Conservation (phyloP, 2,329 filamentous ascomycete species). For the Onygena corvina region DNA sequence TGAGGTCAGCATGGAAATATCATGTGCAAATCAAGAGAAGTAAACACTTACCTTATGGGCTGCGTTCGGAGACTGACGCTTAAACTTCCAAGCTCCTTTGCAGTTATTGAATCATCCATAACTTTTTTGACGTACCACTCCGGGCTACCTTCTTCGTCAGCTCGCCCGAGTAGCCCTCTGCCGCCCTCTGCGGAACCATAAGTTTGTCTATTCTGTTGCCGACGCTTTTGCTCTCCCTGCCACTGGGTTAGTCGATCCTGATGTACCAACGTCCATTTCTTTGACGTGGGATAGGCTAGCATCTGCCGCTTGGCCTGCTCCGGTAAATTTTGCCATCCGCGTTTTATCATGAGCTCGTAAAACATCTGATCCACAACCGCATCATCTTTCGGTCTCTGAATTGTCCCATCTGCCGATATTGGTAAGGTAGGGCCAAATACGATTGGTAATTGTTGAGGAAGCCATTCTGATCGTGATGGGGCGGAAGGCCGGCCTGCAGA, state of each 20-base stretch:
- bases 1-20: slow-evolving; percentile 9
- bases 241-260: slow-evolving; percentile 88
- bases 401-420: slow-evolving; percentile 12
- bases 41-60: slow-evolving; percentile 55
- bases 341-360: slow-evolving; percentile 86
- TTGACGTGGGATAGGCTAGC: slow-evolving; percentile 83
- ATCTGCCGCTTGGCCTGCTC: slow-evolving; percentile 92
- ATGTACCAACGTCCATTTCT: slow-evolving; percentile 96
- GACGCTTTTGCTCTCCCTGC: slow-evolving; percentile 86
- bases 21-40: background rate
- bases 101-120: slow-evolving; percentile 86
- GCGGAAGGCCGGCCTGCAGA: slow-evolving; percentile 31
- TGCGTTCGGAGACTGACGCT: slow-evolving; percentile 92
- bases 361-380: slow-evolving; percentile 83
- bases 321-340: slow-evolving; percentile 92
- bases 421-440: slow-evolving; percentile 39
- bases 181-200: slow-evolving; percentile 54
- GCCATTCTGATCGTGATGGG: slow-evolving; percentile 33
- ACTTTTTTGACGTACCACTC: slow-evolving; percentile 97
- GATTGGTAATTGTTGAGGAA: slow-evolving; percentile 33
- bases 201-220: slow-evolving; percentile 58
- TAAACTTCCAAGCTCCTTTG: slow-evolving; percentile 82
- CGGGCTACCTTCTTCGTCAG: slow-evolving; percentile 88
- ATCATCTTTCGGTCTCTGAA: slow-evolving; percentile 41
- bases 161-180: slow-evolving; percentile 59